Base-by-base conservation (phyloP, 495 filamentous ascomycete genomes). In the Polyplosphaeria fusca region DNA sequence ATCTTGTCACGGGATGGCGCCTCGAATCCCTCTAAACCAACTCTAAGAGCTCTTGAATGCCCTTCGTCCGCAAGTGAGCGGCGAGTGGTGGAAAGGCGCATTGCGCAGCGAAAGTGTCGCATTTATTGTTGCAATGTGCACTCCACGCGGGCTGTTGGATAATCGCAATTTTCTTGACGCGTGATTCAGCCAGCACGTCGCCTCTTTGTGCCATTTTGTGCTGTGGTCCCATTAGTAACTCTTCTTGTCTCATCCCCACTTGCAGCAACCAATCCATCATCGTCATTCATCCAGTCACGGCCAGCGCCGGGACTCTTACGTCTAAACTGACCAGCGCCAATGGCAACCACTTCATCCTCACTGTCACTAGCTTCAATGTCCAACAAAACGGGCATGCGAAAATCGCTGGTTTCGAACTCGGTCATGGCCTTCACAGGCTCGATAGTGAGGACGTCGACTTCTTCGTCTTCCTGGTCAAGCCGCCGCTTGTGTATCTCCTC, bases 401-500 rank as follows among this genome's bases (percentile, higher is more conserved):
- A 98, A 27, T 79, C 71, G 5, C 83, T 82, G 1, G 74, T 72
- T 37, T 81, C 80, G 23, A 77, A 71, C 3, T 84, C 85, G 24
- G 79, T 74, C 9, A 73, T 73, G 11, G 26, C 19, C 55, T 87
- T 86, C 13, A 77, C 75, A 14, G 80, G 78, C 47, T 89, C 86
- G 40, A 88, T 74, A 0, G 86, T 89, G 39, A 96, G 70, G 0
- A 93, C 89, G 66, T 99, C 94, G 0, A 96, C 84, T 44, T 86
- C 83, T 59, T 92, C 88, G 66, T 95, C 91, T 69, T 99, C 93
- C 41, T 84, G 75, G 67, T 96, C 90, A 3, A 96, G 75, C 23
- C 89, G 79, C 14, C 91, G 84, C 69, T 95, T 94, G 63, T 94
- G 88, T 16, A 96, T 86, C 69, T 97, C 93, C 67, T 95, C 91